Evolutionary conservation across 129 eudicot species (phyloP).

Genomic region (Centrapalus pauciflorus): DNA sequence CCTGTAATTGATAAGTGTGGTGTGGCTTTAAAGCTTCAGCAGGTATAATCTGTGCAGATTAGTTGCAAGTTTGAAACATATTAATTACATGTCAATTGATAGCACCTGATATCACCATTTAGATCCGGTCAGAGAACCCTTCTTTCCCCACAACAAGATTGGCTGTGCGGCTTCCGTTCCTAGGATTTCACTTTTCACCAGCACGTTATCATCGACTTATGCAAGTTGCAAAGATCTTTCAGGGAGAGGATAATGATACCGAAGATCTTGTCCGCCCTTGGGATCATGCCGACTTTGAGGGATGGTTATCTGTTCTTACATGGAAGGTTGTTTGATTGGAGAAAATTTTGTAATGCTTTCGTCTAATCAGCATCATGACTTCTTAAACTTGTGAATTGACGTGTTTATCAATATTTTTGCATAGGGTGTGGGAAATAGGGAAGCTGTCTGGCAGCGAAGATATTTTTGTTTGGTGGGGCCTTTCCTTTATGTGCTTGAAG

Average conservation of each 20-base stretch:
- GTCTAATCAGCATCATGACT: neutral
- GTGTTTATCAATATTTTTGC: conserved; percentile 6
- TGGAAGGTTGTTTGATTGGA: conserved; percentile 63
- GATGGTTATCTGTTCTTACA: conserved; percentile 76
- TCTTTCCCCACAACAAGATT: conserved; percentile 78
- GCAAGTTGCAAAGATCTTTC: conserved; percentile 91
- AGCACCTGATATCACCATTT: conserved; percentile 9
- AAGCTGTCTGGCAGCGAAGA: conserved; percentile 96
- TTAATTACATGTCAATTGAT: neutral
- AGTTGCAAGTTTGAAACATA: neutral
- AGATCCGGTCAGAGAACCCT: conserved; percentile 74
- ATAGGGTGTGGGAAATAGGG: conserved; percentile 94
- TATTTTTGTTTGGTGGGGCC: conserved; percentile 92
- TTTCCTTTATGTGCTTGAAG: conserved; percentile 77
- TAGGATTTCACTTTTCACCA: conserved; percentile 89
- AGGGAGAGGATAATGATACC: conserved; percentile 49
- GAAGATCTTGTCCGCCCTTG: conserved; percentile 63
- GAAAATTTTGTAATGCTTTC: conserved; percentile 8
- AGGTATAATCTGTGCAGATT: conserved; percentile 41
- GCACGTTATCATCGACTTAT: conserved; percentile 94
- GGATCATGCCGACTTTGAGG: conserved; percentile 91
- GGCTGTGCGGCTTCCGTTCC: conserved; percentile 81
- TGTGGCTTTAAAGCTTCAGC: conserved; percentile 77
- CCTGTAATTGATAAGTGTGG: conserved; percentile 93
- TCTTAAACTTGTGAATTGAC: conserved; percentile 7